Base-by-base conservation (phyloP, 495 filamentous ascomycete genomes). In the Corynascus novoguineensis region DNA sequence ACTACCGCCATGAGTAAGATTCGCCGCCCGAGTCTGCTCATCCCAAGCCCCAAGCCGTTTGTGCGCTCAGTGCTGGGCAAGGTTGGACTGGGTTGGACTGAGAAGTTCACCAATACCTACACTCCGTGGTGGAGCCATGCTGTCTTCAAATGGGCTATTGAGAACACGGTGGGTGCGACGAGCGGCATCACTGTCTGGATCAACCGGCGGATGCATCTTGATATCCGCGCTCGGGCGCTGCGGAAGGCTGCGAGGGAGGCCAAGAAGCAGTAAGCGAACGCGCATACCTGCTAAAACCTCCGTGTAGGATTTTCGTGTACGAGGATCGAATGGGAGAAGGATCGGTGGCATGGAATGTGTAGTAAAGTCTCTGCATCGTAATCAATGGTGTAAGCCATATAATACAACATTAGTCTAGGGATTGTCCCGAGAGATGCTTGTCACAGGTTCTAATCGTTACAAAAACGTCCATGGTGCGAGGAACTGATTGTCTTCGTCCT, bases 1-100 rank as follows among this genome's bases (percentile, higher is more conserved):
- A 92, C 89, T 22, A 88, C 86, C 14, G 90, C 93, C 53, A 97
- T 99, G 95, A 89, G 84, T 68, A 99, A 99, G 83, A 81, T 99
- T 58, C 83, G 90, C 59, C 83, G 81, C 51, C 74, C 90, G 1
- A 90, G 81, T 61, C 69, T 83, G 34, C 68, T 88, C 61, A 88
- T 96, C 53, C 93, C 95, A 11, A 89, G 76, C 53, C 87, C 92
- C 6, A 86, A 83, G 69, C 74, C 76, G 40, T 97, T 97, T 68
- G 95, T 99, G 17, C 80, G 81, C 58, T 74, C 87, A 3, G 83
- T 86, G 7, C 75, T 99, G 63, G 75, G 79, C 40, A 96, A 90
- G 81, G 81, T 99, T 59, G 92, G 92, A 7, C 74, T 84, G 42
- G 83, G 81, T 61, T 84, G 90, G 54, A 89, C 87, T 37, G 86